Conservation (phyloP, 768 basidiomycete species). For the Lactifluus rugatus region DNA sequence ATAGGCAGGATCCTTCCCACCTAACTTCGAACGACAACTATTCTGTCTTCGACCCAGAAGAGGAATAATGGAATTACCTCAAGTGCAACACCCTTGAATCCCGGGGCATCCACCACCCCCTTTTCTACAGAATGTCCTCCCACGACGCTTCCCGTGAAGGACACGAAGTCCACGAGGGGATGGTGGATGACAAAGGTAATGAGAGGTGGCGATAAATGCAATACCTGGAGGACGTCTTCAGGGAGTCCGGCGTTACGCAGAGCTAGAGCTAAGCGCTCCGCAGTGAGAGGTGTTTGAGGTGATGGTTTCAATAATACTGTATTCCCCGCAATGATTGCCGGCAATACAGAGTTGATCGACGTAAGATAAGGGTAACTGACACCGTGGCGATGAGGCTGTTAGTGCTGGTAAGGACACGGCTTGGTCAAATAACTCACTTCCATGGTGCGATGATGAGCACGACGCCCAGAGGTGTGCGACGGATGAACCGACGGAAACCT, state of each 20-base stretch:
- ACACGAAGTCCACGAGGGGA: conserved; percentile 64
- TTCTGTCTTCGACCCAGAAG: background rate
- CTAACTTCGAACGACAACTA: conserved; percentile 48
- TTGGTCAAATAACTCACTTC: conserved; percentile 50
- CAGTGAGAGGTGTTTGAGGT: conserved; percentile 87
- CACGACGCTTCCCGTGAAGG: conserved; percentile 83
- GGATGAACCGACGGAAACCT: conserved; percentile 77
- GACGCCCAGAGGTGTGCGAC: conserved; percentile 76
- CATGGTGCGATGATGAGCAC: conserved; percentile 84
- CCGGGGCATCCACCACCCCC: conserved; percentile 51
- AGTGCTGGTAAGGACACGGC: background rate
- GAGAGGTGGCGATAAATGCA: conserved; percentile 61
- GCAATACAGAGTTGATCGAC: conserved; percentile 85
- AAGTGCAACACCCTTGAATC: conserved; percentile 81
- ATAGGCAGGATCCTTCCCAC: conserved; percentile 97
- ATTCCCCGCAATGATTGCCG: conserved; percentile 86
- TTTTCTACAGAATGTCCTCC: conserved; percentile 68
- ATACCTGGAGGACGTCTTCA: conserved; percentile 56
- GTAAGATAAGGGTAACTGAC: conserved; percentile 81
- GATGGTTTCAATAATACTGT: conserved; percentile 89
- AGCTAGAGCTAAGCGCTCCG: conserved; percentile 66
- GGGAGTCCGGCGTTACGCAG: conserved; percentile 75
- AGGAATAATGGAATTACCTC: conserved; percentile 43
- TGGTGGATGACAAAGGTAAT: conserved; percentile 55
- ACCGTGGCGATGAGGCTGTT: background rate